Evolutionary conservation across 1,139 yeast species (phyloP).

Genomic region (Magnusiomyces tetraspermus): DNA sequence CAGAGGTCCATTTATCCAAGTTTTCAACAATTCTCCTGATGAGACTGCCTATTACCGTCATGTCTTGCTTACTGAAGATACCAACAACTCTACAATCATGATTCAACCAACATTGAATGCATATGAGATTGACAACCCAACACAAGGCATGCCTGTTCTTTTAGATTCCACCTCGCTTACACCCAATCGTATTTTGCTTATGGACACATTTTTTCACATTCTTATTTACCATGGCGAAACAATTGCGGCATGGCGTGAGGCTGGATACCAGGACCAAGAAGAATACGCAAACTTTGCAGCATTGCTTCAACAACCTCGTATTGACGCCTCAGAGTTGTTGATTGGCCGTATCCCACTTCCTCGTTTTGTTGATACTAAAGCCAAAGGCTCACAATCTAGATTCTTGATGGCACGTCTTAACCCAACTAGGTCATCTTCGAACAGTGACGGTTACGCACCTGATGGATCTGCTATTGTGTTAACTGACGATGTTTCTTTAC

Average conservation of each 20-base stretch:
- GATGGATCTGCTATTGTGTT: conserved; percentile 69
- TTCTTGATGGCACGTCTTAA: conserved; percentile 65
- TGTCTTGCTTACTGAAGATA: conserved; percentile 56
- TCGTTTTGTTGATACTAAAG: conserved; percentile 63
- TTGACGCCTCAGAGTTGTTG: conserved; percentile 57
- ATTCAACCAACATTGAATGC: conserved; percentile 66
- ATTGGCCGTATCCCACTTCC: conserved; percentile 67
- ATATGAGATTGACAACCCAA: conserved; percentile 48
- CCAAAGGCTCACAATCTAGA: conserved; percentile 72
- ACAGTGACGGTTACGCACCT: conserved; percentile 29
- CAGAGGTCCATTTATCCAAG: conserved; percentile 59
- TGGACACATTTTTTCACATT: conserved; percentile 69
- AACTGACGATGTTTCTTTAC: conserved; percentile 90
- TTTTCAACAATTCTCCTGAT: conserved; percentile 72
- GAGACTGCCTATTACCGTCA: conserved; percentile 66
- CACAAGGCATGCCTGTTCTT: conserved; percentile 50
- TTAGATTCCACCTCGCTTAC: conserved; percentile 60
- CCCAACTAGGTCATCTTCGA: conserved; percentile 33
- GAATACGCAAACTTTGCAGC: conserved; percentile 55
- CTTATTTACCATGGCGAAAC: conserved; percentile 60
- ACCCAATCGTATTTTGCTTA: conserved; percentile 48
- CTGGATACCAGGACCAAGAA: conserved; percentile 55
- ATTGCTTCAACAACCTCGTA: conserved; percentile 54
- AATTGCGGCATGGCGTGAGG: conserved; percentile 61
- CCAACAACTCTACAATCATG: conserved; percentile 57